Base-by-base conservation (phyloP, 768 basidiomycete genomes). In the Suillus subalutaceus region DNA sequence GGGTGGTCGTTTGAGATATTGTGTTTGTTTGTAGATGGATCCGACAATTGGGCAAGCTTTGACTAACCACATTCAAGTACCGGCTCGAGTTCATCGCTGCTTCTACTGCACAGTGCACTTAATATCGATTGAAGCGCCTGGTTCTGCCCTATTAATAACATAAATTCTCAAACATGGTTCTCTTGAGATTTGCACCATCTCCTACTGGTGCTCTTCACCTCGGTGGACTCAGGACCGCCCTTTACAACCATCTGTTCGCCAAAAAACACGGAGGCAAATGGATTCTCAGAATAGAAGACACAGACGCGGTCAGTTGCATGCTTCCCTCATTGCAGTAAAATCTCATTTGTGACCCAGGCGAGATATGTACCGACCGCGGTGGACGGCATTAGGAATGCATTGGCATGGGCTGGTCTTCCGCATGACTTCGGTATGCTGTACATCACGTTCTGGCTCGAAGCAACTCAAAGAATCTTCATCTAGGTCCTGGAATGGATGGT, bases 181-280 rank as follows among this genome's bases (percentile, higher is more conserved):
- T 95, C 20, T 78, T 99, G 18, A 90, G 97, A 18, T 99, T 99
- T 77, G 97, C 97, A 3, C 97, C 97, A 1, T 99, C 97, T 1
- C 97, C 97, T 1, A 99, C 97, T 0, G 97, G 97, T 2, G 85
- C 90, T 40, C 81, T 99, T 6, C 97, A 99, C 77, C 88, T 99
- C 2, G 97, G 97, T 1, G 97, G 97, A 0, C 86, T 99, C 16
- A 82, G 97, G 20, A 99, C 96, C 63, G 97, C 96, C 0, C 80
- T 99, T 2, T 97, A 95, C 78, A 99, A 99, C 72, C 86, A 97
- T 72, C 78, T 98, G 0, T 89, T 90, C 64, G 93, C 97, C 10
- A 85, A 84, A 71, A 94, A 93, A 75, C 81, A 86, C 16, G 88
- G 87, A 3, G 97, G 97, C 2, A 90, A 90, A 72, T 97, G 94